These are phyloP conservation scores for Syzygium aromaticum DNA, from an alignment of 345 rosid genomes.

Conservation along the genomic window DNA sequence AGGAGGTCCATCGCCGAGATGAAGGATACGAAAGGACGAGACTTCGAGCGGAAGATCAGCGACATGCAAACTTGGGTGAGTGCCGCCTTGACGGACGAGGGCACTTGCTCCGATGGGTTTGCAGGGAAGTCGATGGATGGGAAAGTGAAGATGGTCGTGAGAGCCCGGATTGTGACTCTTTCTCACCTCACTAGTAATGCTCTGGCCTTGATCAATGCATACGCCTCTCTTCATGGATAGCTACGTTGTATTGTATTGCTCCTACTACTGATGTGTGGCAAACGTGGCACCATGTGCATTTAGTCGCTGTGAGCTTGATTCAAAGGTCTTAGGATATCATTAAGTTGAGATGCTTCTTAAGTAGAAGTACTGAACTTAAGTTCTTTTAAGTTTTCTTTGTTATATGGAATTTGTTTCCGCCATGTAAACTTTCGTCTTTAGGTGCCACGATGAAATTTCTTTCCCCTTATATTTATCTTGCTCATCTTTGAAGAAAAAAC, in stretches of 20 bases:
- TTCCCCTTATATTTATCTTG: neutral
- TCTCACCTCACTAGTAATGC: conserved; percentile 73
- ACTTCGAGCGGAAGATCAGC: conserved; percentile 28
- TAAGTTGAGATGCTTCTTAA: neutral
- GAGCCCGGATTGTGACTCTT: conserved; percentile 25
- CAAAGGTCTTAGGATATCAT: neutral
- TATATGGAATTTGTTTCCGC: neutral
- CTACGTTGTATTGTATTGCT: neutral
- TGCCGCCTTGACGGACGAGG: conserved; percentile 65
- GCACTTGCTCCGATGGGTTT: conserved; percentile 70
- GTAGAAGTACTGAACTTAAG: neutral
- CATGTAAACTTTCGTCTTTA: neutral
- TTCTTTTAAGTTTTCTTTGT: neutral
- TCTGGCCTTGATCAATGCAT: conserved; percentile 56
- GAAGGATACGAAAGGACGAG: conserved; percentile 16
- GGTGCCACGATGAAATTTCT: neutral
- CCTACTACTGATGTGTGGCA: neutral
- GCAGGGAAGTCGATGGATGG: conserved; percentile 29
- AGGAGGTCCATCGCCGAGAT: conserved; percentile 50
- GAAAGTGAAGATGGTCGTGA: conserved; percentile 22
- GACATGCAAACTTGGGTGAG: conserved; percentile 78
- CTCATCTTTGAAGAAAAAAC: neutral
- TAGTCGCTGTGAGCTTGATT: neutral
- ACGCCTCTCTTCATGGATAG: conserved; percentile 42
- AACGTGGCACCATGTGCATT: neutral